Base-by-base conservation (phyloP, 352 stramenopile species). In the Thraustochytrium sp. region DNA sequence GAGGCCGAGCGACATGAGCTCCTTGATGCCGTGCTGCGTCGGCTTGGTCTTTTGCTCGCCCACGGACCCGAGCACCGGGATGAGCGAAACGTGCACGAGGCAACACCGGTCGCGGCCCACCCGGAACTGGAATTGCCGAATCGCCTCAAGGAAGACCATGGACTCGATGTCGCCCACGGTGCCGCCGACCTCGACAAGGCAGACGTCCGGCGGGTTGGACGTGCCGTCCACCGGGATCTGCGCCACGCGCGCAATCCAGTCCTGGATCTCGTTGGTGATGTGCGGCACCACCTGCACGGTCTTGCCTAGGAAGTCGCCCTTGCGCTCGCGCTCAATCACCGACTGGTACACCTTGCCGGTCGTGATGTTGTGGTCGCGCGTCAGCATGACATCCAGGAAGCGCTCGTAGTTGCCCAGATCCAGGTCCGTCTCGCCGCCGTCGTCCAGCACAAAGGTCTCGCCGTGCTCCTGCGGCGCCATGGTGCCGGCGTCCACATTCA, bases 11-110 rank as follows among this genome's bases (percentile, higher is more conserved):
- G 89, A 96, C 42, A 96, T 90, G 64, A 99, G 91, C 90, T 99
- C 96, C 85, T 98, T 97, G 84, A 99, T 98, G 23, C 95, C 96
- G 89, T 99, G 97, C 90, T 99, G 97, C 53, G 97, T 99, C 0
- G 97, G 97, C 90, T 99, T 99, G 23, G 97, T 99, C 91, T 99
- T 99, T 90, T 99, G 97, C 89, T 99, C 97, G 44, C 96, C 95
- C 23, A 98, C 95, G n/a, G 91, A 96, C 2, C 96, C 96, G 38
- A 99, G 92, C 68, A 99, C 94, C 0, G 97, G 97, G 61, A 99
- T 96, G 2, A 99, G 90, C 38, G 92, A 98, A 11, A 99, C 97
- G 90, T 99, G 98, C 44, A 98, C 96, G n/a, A 99, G 90, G 84
- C 95, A 98, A 77, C 98, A 98, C 89, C 99, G 98, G 85, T 99